phyloP scores from a whole-genome alignment of 805 yeast species.

The Ogataea chonburiensis region DNA sequence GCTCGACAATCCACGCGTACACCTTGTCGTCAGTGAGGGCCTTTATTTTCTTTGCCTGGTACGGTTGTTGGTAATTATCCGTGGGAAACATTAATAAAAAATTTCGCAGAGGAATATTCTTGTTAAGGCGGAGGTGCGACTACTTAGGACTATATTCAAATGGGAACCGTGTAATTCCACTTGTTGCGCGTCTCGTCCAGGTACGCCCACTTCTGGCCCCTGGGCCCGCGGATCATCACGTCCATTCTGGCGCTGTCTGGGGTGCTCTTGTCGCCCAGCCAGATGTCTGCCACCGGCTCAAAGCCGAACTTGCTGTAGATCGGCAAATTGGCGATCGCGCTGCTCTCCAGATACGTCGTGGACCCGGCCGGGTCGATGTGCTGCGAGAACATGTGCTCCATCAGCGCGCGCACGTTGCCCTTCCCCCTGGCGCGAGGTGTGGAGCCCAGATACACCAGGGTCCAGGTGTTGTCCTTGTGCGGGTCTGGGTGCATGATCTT shows the following conservation, averaged over 20 bases:
- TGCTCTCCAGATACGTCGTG: slow-evolving; percentile 51
- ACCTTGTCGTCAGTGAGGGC: slow-evolving; percentile 77
- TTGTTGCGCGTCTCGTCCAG: slow-evolving; percentile 27
- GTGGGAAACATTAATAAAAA: slow-evolving; percentile 9
- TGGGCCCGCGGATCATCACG: slow-evolving; percentile 38
- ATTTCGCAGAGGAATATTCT: slow-evolving; percentile 8
- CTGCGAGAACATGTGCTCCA: slow-evolving; percentile 47
- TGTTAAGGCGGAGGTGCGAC: too few species aligned
- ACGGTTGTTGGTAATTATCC: slow-evolving; percentile 7
- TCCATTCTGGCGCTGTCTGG: slow-evolving; percentile 38
- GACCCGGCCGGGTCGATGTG: slow-evolving; percentile 42
- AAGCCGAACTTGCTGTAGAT: slow-evolving; percentile 54
- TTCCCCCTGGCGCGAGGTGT: slow-evolving; percentile 50
- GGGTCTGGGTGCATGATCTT: slow-evolving; percentile 44
- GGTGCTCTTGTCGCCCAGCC: slow-evolving; percentile 36
- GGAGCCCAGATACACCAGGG: slow-evolving; percentile 36
- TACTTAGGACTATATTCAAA: slow-evolving; percentile 16
- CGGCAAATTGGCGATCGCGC: slow-evolving; percentile 46
- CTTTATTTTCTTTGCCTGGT: slow-evolving; percentile 22
- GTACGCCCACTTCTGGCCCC: slow-evolving; percentile 32
- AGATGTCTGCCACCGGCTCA: slow-evolving; percentile 46
- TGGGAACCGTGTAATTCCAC: slow-evolving; percentile 28
- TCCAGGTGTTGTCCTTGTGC: slow-evolving; percentile 29
- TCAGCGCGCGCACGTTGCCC: slow-evolving; percentile 51
- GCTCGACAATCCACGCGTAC: slow-evolving; percentile 84